phyloP scores from a whole-genome alignment of 2,329 filamentous ascomycete species.

The Cryoendolithus antarcticus region DNA sequence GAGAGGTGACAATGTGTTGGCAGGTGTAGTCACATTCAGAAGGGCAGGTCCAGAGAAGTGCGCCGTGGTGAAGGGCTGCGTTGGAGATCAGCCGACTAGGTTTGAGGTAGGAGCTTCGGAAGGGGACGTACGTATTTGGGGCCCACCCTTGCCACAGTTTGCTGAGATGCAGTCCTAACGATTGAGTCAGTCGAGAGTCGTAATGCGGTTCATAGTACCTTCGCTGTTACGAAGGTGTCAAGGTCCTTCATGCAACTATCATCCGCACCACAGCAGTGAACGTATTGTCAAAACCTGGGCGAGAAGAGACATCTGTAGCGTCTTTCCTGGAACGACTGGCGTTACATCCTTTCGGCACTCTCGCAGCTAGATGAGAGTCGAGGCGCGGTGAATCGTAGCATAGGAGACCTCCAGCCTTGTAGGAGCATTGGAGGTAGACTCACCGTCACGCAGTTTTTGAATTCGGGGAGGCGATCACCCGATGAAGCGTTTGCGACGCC shows the following conservation, averaged over 20 bases:
- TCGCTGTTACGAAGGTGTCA: too few relatives aligned
- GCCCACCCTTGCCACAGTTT: constrained; percentile 60
- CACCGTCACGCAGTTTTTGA: constrained; percentile 76
- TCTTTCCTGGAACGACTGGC: too few relatives aligned
- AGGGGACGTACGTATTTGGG: constrained; percentile 54
- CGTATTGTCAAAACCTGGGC: too few relatives aligned
- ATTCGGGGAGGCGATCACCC: constrained; percentile 68
- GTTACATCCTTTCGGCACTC: too few relatives aligned
- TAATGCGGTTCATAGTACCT: too few relatives aligned
- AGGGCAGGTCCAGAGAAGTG: constrained; percentile 85
- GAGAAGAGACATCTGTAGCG: too few relatives aligned
- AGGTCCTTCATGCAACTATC: too few relatives aligned
- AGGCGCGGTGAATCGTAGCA: too few relatives aligned
- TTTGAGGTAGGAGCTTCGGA: neutral
- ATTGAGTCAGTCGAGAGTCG: neutral
- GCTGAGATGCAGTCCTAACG: constrained; percentile 62
- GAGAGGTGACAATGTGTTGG: constrained; percentile 77
- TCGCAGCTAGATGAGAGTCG: too few relatives aligned
- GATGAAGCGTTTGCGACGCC: neutral
- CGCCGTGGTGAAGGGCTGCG: constrained; percentile 66
- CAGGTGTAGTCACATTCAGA: constrained; percentile 96
- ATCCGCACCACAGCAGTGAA: too few relatives aligned
- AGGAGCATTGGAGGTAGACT: constrained; percentile 12
- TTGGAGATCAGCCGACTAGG: constrained; percentile 11
- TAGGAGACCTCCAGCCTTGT: too few relatives aligned